Evolutionary conservation across 2,329 filamentous ascomycete genomes (phyloP).

Genomic region (Penicillium rolfsii): DNA sequence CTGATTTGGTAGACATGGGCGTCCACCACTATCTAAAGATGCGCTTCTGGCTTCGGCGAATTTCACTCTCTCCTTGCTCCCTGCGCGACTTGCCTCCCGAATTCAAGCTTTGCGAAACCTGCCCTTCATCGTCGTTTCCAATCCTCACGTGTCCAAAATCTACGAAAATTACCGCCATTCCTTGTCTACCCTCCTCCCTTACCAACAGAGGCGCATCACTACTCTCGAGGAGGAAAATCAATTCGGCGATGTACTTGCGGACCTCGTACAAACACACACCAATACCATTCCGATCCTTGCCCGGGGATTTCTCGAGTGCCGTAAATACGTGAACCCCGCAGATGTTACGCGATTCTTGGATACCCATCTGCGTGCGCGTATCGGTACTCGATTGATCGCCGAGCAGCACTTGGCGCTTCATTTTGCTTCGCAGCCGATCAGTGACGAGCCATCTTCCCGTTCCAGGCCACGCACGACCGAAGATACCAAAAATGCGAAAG

Average conservation of each 20-base stretch:
- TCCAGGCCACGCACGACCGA: constrained; percentile 22
- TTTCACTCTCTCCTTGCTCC: constrained; percentile 90
- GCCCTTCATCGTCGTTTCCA: constrained; percentile 97
- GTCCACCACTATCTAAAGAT: constrained; percentile 77
- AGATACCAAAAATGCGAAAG: constrained; percentile 20
- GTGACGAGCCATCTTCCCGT: constrained; percentile 53
- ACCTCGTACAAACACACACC: constrained; percentile 91
- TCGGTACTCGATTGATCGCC: constrained; percentile 89
- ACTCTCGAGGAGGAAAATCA: constrained; percentile 83
- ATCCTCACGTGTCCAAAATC: constrained; percentile 89
- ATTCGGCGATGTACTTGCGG: constrained; percentile 90
- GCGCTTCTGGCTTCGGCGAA: constrained; percentile 89
- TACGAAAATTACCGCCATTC: constrained; percentile 97
- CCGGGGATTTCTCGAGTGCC: constrained; percentile 87
- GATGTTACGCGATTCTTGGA: constrained; percentile 93
- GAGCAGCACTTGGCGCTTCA: constrained; percentile 97
- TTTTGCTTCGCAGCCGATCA: constrained; percentile 71
- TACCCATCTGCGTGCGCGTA: constrained; percentile 88
- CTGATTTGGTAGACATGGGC: constrained; percentile 62
- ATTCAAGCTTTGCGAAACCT: constrained; percentile 92
- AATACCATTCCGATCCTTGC: constrained; percentile 95
- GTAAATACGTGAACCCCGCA: constrained; percentile 79
- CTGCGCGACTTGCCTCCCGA: constrained; percentile 87
- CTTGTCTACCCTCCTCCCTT: constrained; percentile 85
- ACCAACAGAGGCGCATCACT: constrained; percentile 71